These are phyloP conservation scores for Galerina sulciceps DNA, from an alignment of 768 basidiomycete genomes.

Conservation along the genomic window DNA sequence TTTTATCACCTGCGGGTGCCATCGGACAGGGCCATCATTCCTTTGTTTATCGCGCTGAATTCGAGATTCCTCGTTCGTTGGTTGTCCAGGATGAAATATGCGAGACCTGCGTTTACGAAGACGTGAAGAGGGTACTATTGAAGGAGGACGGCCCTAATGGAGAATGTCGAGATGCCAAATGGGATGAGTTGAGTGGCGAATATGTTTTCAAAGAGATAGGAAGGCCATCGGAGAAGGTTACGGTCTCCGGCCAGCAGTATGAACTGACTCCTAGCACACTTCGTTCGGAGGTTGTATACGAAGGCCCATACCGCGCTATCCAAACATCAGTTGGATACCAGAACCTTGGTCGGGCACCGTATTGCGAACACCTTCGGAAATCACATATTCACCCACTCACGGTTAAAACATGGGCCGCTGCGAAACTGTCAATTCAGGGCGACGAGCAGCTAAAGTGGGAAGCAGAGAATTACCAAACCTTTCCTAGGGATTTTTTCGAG, in stretches of 20 bases:
- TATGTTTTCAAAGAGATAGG: constrained; percentile 2
- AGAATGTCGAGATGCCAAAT: constrained; percentile 14
- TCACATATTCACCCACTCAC: constrained; percentile 33
- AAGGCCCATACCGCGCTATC: constrained; percentile 31
- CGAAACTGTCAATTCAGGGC: constrained; percentile 42
- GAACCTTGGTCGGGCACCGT: constrained; percentile 30
- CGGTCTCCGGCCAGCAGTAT: constrained; percentile 7
- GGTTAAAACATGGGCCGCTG: constrained; percentile 41
- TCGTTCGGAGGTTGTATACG: constrained; percentile 14
- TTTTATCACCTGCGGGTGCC: constrained; percentile 39
- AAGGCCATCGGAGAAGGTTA: constrained; percentile 1
- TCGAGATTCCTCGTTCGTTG: constrained; percentile 51
- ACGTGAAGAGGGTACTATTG: constrained; percentile 25
- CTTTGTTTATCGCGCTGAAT: constrained; percentile 50
- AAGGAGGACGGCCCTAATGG: constrained; percentile 27
- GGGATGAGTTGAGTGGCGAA: constrained; percentile 7
- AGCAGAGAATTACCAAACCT: constrained; percentile 44
- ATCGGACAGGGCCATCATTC: constrained; percentile 59
- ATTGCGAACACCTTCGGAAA: constrained; percentile 31
- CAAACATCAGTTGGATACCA: constrained; percentile 35
- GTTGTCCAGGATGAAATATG: constrained; percentile 41
- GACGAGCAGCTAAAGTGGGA: constrained; percentile 44
- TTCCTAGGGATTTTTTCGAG: constrained; percentile 49
- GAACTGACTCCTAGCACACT: neutral
- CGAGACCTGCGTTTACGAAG: constrained; percentile 37